These are phyloP conservation scores for Metschnikowia gelsemii DNA, from an alignment of 805 yeast genomes.

Conservation along the genomic window DNA sequence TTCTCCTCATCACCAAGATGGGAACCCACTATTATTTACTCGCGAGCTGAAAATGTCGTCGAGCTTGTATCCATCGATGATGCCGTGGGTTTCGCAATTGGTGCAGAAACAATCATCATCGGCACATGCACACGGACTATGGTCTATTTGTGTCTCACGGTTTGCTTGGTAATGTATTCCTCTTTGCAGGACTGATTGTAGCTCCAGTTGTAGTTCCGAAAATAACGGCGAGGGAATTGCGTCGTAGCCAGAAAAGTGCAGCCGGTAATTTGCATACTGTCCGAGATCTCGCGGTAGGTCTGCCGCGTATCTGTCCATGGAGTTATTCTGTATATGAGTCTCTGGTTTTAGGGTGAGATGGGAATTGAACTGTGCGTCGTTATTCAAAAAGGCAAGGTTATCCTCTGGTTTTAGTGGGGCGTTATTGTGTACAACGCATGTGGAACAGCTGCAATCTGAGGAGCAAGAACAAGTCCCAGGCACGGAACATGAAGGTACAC, in stretches of 20 bases:
- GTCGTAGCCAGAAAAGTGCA: conserved; percentile 2
- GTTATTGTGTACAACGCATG: conserved; percentile 36
- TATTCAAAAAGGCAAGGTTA: conserved; percentile 12
- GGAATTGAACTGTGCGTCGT: conserved; percentile 16
- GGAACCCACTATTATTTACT: background rate
- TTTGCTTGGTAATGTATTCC: conserved; percentile 1
- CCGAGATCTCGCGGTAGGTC: conserved; percentile 10
- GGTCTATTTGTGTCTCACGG: conserved; percentile 1
- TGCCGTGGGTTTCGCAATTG: conserved; percentile 47
- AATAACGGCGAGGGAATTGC: conserved; percentile 3
- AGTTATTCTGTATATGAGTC: background rate
- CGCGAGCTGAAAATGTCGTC: conserved; percentile 34
- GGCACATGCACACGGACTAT: conserved; percentile 17
- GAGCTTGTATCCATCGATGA: conserved; percentile 41
- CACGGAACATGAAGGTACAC: conserved; percentile 35
- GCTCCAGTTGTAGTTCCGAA: conserved; percentile 9
- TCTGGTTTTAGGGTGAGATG: conserved; percentile 16
- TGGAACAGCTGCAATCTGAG: conserved; percentile 37
- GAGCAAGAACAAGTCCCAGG: conserved; percentile 40
- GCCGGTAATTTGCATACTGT: conserved; percentile 2
- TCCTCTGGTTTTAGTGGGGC: conserved; percentile 10
- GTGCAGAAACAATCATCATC: conserved; percentile 28
- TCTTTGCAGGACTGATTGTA: conserved; percentile 7
- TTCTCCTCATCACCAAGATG: background rate
- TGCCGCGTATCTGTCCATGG: background rate